Percentiles rank a stretch among this genome's conserved stretches.
Conservation (phyloP, 2,329 filamentous ascomycete genomes). For the Sclerotinia nivalis region DNA sequence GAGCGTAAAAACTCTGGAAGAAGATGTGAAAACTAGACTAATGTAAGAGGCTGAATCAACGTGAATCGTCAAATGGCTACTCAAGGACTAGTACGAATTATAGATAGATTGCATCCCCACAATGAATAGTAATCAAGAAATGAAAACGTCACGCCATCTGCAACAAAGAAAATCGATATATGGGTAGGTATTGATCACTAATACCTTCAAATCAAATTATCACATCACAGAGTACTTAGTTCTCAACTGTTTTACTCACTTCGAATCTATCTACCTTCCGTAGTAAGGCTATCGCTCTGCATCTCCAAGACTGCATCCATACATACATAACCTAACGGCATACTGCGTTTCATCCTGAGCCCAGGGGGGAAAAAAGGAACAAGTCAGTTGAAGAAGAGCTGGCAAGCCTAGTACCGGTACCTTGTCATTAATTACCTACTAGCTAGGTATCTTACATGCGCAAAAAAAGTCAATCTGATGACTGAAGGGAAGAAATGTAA, state of each 20-base stretch:
- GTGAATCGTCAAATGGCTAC: background rate
- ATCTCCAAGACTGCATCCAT: background rate
- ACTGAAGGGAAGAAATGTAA: background rate
- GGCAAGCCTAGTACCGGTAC: background rate
- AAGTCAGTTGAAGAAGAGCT: background rate
- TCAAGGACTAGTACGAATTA: too few species aligned
- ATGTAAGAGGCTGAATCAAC: slow-evolving; percentile 2
- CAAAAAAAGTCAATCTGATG: background rate
- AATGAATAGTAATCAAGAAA: background rate
- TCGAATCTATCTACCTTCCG: background rate
- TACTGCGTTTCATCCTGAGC: background rate
- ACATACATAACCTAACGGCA: background rate
- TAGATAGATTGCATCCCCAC: too few species aligned
- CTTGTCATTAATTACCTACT: background rate
- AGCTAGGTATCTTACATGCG: background rate
- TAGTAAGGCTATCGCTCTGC: too few species aligned
- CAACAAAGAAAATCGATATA: background rate
- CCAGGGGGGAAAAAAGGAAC: background rate
- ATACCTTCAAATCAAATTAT: background rate
- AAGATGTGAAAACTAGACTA: background rate
- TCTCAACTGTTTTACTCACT: too few species aligned
- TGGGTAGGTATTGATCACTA: slow-evolving; percentile 3
- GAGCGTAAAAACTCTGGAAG: too few species aligned
- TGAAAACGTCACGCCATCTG: background rate
- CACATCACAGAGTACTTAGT: too few species aligned